Conservation (phyloP, 306 rosid species). For the Nissolia schottii region DNA sequence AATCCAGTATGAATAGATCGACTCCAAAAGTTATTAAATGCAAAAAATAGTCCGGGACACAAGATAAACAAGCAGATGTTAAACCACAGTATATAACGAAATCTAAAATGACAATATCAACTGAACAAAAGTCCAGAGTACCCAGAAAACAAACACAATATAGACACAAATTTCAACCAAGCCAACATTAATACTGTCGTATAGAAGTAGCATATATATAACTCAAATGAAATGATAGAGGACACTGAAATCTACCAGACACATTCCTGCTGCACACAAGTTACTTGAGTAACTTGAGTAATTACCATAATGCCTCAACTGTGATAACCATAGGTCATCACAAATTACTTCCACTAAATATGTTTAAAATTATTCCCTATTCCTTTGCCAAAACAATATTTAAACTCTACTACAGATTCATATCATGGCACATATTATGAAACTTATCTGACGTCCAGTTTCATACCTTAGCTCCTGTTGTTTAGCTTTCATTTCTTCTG, state of each 20-base stretch:
- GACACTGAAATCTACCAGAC: background rate
- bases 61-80: constrained; percentile 6
- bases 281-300: background rate
- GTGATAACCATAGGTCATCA: background rate
- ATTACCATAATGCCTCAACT: background rate
- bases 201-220: background rate
- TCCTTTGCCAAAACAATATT: background rate
- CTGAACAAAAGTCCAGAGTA: background rate
- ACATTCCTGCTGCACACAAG: too few species aligned
- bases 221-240: background rate
- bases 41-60: constrained; percentile 16
- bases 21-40: background rate
- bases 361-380: background rate
- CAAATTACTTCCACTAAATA: background rate
- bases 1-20: background rate
- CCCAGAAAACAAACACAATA: background rate
- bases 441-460: constrained; percentile 3
- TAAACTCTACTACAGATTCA: background rate
- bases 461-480: constrained; percentile 91
- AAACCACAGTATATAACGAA: background rate
- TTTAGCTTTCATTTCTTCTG: constrained; percentile 75
- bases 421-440: background rate
- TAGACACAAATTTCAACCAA: background rate
- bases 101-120: background rate
- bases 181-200: background rate